Conservation (phyloP, 2,329 filamentous ascomycete genomes). For the Aspergillus sp. region DNA sequence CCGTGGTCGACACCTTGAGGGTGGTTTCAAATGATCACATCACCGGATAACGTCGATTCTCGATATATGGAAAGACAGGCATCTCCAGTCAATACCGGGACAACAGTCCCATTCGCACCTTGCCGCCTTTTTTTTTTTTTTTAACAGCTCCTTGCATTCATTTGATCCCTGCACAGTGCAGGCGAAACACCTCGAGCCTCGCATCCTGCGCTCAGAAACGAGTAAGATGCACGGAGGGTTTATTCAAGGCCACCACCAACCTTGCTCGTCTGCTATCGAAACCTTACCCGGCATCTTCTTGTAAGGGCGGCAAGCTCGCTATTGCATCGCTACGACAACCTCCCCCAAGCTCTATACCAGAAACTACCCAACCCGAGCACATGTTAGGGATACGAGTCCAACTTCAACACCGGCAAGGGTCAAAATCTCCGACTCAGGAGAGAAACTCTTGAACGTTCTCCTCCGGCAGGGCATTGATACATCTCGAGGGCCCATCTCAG, state of each 20-base stretch:
- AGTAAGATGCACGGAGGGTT: neutral
- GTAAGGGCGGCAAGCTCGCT: neutral
- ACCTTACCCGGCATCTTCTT: neutral
- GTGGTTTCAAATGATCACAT: neutral
- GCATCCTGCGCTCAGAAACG: neutral
- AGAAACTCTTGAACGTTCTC: neutral
- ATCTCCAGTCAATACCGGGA: neutral
- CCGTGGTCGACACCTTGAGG: neutral
- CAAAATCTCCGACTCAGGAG: neutral
- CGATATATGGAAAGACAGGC: neutral
- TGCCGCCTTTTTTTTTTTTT: neutral
- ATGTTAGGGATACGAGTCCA: neutral
- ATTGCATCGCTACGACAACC: neutral
- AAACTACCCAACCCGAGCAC: neutral
- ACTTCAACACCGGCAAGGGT: neutral
- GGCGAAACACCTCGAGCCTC: neutral
- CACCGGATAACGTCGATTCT: conserved; percentile 2
- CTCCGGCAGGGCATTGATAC: neutral
- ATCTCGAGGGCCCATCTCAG: neutral
- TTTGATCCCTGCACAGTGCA: neutral
- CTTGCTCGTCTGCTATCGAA: neutral
- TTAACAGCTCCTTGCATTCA: conserved; percentile 8
- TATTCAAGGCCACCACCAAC: neutral
- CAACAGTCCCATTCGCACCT: neutral
- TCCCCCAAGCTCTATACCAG: neutral